Percentiles rank a stretch among this genome's conserved stretches.
Evolutionary conservation across 257 asterid species (phyloP).

Genomic region (Solanum etuberosum): DNA sequence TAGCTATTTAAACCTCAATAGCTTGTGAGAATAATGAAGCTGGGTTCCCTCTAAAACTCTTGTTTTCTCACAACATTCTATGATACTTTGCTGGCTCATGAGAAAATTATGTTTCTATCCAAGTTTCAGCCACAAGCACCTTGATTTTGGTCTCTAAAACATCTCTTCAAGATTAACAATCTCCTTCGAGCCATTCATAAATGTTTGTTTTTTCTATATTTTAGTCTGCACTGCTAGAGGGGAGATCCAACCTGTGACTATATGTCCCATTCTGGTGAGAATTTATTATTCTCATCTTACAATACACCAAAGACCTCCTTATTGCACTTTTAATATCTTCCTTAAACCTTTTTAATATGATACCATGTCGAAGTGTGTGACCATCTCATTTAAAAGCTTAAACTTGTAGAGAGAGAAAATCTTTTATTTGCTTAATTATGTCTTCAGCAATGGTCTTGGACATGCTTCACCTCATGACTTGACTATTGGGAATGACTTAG

Average conservation of each 20-base stretch:
- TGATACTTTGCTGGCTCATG: background rate
- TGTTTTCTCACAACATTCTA: background rate
- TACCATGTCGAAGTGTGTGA: background rate
- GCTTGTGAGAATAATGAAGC: background rate
- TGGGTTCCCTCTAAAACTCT: background rate
- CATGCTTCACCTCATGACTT: background rate
- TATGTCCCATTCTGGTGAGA: background rate
- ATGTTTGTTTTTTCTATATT: background rate
- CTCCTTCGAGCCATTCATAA: background rate
- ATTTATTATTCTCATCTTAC: background rate
- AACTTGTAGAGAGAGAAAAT: background rate
- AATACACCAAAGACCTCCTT: background rate
- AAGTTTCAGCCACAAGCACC: background rate
- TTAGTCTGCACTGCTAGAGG: background rate
- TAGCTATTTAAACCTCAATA: background rate
- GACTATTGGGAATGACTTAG: background rate
- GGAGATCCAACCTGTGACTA: background rate
- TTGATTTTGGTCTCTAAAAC: background rate
- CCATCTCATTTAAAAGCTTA: background rate
- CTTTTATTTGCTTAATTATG: background rate
- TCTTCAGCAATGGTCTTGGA: background rate
- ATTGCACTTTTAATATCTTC: background rate
- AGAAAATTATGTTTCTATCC: background rate
- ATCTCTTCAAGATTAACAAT: background rate
- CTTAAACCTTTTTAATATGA: background rate